A percentile compares a stretch with the other conserved stretches of the same genome.
Conservation (phyloP, 2,329 filamentous ascomycete species). For the Pseudonectria foliicola region DNA sequence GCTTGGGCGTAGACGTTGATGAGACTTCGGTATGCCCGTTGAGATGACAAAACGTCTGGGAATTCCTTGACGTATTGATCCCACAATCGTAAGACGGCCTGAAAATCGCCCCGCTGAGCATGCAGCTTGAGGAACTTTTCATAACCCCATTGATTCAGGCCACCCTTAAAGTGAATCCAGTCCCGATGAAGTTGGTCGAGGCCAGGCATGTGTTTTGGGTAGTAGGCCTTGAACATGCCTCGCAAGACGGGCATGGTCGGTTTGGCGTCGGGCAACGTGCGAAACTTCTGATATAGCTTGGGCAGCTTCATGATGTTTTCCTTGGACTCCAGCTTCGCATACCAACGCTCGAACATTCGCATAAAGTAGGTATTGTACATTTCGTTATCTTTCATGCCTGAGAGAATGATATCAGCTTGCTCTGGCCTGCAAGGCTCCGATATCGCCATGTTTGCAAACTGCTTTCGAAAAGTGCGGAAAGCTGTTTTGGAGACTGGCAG, state of each 20-base stretch:
- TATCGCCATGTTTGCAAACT: slow-evolving; percentile 26
- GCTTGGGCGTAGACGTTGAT: slow-evolving; percentile 65
- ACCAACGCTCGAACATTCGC: slow-evolving; percentile 24
- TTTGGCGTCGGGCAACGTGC: slow-evolving; percentile 30
- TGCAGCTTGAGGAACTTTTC: slow-evolving; percentile 44
- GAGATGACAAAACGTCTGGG: slow-evolving; percentile 25
- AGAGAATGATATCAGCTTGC: slow-evolving; percentile 32
- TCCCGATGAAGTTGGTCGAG: slow-evolving; percentile 43
- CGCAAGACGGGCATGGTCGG: slow-evolving; percentile 34
- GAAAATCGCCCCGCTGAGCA: slow-evolving; percentile 40
- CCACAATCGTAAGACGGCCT: slow-evolving; percentile 39
- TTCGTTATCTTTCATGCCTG: slow-evolving; percentile 28
- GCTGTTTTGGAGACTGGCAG: slow-evolving; percentile 14
- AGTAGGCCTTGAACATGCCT: slow-evolving; percentile 38
- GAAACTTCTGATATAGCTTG: slow-evolving; percentile 40
- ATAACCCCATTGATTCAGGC: slow-evolving; percentile 38
- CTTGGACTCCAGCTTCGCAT: slow-evolving; percentile 20
- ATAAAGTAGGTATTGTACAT: slow-evolving; percentile 40
- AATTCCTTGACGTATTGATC: slow-evolving; percentile 33
- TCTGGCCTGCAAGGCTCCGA: slow-evolving; percentile 26
- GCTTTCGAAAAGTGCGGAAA: slow-evolving; percentile 22
- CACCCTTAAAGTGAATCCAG: slow-evolving; percentile 36
- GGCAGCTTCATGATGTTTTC: slow-evolving; percentile 27
- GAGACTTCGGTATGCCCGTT: slow-evolving; percentile 46
- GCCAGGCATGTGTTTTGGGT: slow-evolving; percentile 30